These are phyloP conservation scores for Cylindrotheca fusiformis DNA, from an alignment of 108 stramenopile species.

Conservation along the genomic window DNA sequence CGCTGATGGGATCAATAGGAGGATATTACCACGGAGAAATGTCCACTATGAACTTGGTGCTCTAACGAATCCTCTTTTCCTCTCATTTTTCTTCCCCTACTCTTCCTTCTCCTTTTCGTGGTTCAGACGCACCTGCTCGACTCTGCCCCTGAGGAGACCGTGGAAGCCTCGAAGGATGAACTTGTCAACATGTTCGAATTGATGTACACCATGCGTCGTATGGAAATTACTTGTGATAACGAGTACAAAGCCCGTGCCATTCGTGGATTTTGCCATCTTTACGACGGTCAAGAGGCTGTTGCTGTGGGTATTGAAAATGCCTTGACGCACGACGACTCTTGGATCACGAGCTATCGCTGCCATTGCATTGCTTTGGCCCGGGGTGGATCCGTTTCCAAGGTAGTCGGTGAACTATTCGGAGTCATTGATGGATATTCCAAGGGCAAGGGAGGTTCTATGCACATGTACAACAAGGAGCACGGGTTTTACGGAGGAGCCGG, in stretches of 20 bases:
- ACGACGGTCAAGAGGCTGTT: slow-evolving; percentile 99
- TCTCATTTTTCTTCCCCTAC: background rate
- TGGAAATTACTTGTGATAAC: slow-evolving; percentile 99
- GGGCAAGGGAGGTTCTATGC: slow-evolving; percentile 99
- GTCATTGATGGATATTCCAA: slow-evolving; percentile 66
- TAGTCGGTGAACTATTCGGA: slow-evolving; percentile 95
- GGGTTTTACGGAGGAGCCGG: slow-evolving; percentile 99
- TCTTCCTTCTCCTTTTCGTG: background rate
- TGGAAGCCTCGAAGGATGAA: slow-evolving; percentile 90
- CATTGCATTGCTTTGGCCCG: slow-evolving; percentile 93
- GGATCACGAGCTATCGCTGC: slow-evolving; percentile 98
- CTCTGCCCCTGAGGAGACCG: slow-evolving; percentile 54
- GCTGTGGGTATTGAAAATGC: slow-evolving; percentile 94
- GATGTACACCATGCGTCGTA: slow-evolving; percentile 99
- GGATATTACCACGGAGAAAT: too few species aligned
- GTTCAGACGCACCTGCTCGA: slow-evolving; percentile 76
- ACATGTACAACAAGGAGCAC: slow-evolving; percentile 98
- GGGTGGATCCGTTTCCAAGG: slow-evolving; percentile 83
- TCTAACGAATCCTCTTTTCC: background rate
- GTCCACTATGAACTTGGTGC: background rate
- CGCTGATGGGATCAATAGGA: background rate
- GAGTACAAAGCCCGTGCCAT: slow-evolving; percentile 98
- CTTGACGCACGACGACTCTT: slow-evolving; percentile 84
- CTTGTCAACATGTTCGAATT: slow-evolving; percentile 87
- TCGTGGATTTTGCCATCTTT: slow-evolving; percentile 99